phyloP scores from a whole-genome alignment of 2,329 filamentous ascomycete species.

The Neoascochyta sp. region DNA sequence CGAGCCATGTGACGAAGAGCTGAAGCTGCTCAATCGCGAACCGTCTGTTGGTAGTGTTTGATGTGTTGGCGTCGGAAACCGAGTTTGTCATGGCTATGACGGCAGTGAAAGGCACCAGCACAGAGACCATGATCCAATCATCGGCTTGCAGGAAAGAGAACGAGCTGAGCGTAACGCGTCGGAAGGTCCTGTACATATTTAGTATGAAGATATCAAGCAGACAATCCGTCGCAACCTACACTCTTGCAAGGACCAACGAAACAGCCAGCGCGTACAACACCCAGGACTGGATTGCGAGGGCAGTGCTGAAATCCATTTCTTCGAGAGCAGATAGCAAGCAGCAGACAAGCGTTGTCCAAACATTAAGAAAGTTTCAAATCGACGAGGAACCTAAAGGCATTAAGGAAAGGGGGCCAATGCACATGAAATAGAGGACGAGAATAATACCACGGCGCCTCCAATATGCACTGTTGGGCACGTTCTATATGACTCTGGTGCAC shows the following conservation, averaged over 20 bases:
- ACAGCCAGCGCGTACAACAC: slow-evolving; percentile 19
- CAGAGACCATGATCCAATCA: slow-evolving; percentile 27
- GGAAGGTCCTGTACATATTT: slow-evolving; percentile 13
- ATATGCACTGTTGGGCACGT: slow-evolving; percentile 3
- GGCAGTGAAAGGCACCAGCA: slow-evolving; percentile 21
- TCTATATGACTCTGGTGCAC: slow-evolving; percentile 7
- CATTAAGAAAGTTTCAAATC: slow-evolving; percentile 1
- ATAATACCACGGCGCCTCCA: slow-evolving; percentile 3
- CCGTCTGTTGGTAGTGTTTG: slow-evolving; percentile 11
- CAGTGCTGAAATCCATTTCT: slow-evolving; percentile 6
- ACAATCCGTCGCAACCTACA: slow-evolving; percentile 9
- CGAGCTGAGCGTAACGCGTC: slow-evolving; percentile 20
- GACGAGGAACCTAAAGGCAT: no score
- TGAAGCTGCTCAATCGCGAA: slow-evolving; percentile 27
- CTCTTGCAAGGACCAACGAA: slow-evolving; percentile 19
- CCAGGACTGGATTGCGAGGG: slow-evolving; percentile 23
- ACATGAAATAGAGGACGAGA: neutral
- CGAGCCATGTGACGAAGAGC: slow-evolving; percentile 22
- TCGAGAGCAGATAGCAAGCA: neutral
- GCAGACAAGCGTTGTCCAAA: neutral
- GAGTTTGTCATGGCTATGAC: slow-evolving; percentile 16
- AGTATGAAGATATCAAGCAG: neutral
- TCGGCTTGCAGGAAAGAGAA: slow-evolving; percentile 22
- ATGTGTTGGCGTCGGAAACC: slow-evolving; percentile 1
- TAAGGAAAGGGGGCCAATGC: neutral